These are phyloP conservation scores for Keqinozyma sinolaborantium DNA, from an alignment of 1,139 yeast genomes.

Conservation along the genomic window DNA sequence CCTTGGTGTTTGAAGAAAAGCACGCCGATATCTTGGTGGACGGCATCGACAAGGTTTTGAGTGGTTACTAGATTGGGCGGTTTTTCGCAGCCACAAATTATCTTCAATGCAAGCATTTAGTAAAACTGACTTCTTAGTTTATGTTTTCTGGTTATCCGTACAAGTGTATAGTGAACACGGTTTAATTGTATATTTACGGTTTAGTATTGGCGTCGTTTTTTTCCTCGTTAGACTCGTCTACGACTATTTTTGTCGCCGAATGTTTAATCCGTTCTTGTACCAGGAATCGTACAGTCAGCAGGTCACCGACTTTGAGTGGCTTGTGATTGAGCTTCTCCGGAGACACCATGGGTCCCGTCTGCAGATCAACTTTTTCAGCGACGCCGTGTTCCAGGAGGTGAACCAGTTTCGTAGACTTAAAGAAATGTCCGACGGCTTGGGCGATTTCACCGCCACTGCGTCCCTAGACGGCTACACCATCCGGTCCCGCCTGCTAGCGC, in stretches of 20 bases:
- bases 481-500: too few species aligned
- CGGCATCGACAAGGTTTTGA: constrained; percentile 45
- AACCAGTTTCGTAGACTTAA: not conserved
- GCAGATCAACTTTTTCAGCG: not conserved
- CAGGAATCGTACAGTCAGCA: not conserved
- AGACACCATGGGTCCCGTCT: not conserved
- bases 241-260: not conserved
- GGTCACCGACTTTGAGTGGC: constrained; percentile 2
- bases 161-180: not conserved
- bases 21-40: constrained; percentile 63
- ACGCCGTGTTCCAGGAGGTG: not conserved
- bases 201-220: too few species aligned
- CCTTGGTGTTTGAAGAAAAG: constrained; percentile 60
- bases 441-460: too few species aligned
- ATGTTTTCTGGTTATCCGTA: constrained; percentile 1
- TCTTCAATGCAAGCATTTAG: constrained; percentile 6
- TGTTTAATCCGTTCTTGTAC: not conserved
- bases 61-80: constrained; percentile 21
- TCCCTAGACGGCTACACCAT: too few species aligned
- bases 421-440: not conserved
- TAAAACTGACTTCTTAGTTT: constrained; percentile 5
- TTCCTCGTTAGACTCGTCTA: not conserved
- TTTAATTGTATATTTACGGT: too few species aligned
- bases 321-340: not conserved
- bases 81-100: constrained; percentile 5